A percentile compares a stretch with the other conserved stretches of the same genome.
phyloP scores from a whole-genome alignment of 2,329 filamentous ascomycete species.

The Pseudogymnoascus sp. region DNA sequence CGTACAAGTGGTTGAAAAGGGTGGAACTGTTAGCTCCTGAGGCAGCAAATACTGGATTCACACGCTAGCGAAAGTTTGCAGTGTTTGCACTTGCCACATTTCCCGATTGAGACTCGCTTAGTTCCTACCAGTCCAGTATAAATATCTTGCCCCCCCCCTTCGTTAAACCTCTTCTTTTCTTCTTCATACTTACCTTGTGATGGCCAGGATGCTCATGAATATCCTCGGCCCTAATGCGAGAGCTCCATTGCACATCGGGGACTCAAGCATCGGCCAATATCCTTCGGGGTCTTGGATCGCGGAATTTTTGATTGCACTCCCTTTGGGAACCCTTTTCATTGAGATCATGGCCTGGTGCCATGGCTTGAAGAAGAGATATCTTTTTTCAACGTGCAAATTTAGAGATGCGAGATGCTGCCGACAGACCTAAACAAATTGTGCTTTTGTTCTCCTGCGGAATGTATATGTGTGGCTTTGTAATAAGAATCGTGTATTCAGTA shows the following conservation, averaged over 20 bases:
- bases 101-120: constrained; percentile 2
- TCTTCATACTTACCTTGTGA: constrained; percentile 21
- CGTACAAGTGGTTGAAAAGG: background rate
- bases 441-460: background rate
- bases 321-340: constrained; percentile 21
- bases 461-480: background rate
- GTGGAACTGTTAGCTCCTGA: background rate
- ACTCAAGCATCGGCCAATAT: constrained; percentile 40
- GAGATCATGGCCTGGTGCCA: constrained; percentile 11
- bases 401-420: background rate
- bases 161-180: constrained; percentile 10
- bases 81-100: background rate
- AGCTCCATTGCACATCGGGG: constrained; percentile 47
- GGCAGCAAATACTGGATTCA: background rate
- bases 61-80: background rate
- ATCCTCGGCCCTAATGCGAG: constrained; percentile 34
- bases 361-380: constrained; percentile 18
- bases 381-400: background rate
- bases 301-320: constrained; percentile 42
- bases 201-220: constrained; percentile 13
- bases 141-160: constrained; percentile 3
- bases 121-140: constrained; percentile 3
- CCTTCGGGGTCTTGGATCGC: constrained; percentile 41
- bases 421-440: background rate
- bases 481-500: background rate